These are phyloP conservation scores for Pythium myriotylum DNA, from an alignment of 352 stramenopile species.

Conservation along the genomic window DNA sequence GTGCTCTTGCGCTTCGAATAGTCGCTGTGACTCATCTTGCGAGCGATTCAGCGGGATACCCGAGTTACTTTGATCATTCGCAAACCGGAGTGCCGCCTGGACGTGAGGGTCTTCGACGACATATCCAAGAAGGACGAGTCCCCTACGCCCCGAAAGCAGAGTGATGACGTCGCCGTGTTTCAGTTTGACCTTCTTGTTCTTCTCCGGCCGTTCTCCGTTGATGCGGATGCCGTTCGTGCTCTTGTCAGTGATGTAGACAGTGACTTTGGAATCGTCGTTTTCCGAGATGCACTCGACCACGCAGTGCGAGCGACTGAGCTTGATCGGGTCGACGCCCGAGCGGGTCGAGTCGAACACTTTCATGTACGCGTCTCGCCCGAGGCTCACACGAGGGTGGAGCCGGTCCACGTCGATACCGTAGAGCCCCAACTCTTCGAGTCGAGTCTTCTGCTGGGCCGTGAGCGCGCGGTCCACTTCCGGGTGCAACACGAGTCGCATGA, in stretches of 20 bases:
- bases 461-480: slow-evolving; percentile 63
- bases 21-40: slow-evolving; percentile 56
- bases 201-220: slow-evolving; percentile 53
- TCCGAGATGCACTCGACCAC: slow-evolving; percentile 58
- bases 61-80: slow-evolving; percentile 10
- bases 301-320: slow-evolving; percentile 66
- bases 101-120: slow-evolving; percentile 79
- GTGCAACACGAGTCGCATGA: slow-evolving; percentile 68
- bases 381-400: slow-evolving; percentile 40
- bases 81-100: slow-evolving; percentile 31
- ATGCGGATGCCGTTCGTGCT: slow-evolving; percentile 76
- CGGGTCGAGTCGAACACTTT: slow-evolving; percentile 62
- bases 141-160: slow-evolving; percentile 61
- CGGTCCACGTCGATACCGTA: slow-evolving; percentile 70
- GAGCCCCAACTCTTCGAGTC: slow-evolving; percentile 48
- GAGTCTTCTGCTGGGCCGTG: slow-evolving; percentile 57
- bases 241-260: slow-evolving; percentile 69
- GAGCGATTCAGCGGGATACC: slow-evolving; percentile 33
- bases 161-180: slow-evolving; percentile 72
- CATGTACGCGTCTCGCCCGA: slow-evolving; percentile 58
- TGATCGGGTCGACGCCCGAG: slow-evolving; percentile 59
- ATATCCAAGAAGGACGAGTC: slow-evolving; percentile 68
- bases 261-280: slow-evolving; percentile 35
- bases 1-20: slow-evolving; percentile 68
- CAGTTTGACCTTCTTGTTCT: slow-evolving; percentile 52